A percentile compares a stretch with the other conserved stretches of the same genome.
These are phyloP conservation scores for Penicillium sp. DNA, from an alignment of 2,329 filamentous ascomycete species.

Conservation along the genomic window DNA sequence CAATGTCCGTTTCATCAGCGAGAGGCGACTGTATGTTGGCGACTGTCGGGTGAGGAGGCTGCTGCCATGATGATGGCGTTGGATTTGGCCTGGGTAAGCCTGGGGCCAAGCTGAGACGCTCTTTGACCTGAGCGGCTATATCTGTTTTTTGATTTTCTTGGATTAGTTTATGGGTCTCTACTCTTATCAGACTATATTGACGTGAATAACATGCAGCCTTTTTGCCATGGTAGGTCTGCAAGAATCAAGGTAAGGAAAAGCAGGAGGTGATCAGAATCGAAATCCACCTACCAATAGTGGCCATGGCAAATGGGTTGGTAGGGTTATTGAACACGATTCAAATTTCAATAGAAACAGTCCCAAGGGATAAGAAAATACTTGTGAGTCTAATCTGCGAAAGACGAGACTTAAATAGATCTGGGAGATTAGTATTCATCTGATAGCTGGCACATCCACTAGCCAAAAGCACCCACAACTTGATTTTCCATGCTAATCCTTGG, in stretches of 20 bases:
- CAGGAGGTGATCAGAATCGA: not conserved
- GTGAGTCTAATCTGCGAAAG: not conserved
- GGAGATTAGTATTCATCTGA: no score
- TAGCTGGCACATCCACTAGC: no score
- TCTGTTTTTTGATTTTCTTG: not conserved
- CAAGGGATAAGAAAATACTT: not conserved
- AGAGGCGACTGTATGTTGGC: not conserved
- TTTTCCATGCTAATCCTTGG: not conserved
- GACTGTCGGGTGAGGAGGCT: not conserved
- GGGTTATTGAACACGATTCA: no score
- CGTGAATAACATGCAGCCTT: no score
- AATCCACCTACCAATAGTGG: not conserved
- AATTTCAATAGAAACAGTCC: no score
- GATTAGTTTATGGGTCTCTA: not conserved
- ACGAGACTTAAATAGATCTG: not conserved
- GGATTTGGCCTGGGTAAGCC: not conserved
- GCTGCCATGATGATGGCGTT: constrained; percentile 1
- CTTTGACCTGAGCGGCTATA: not conserved
- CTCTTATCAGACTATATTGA: not conserved
- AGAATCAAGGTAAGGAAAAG: no score
- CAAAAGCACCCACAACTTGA: not conserved
- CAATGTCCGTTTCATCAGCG: not conserved
- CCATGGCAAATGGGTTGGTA: no score
- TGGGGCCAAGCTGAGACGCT: not conserved
- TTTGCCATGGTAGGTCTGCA: no score